phyloP scores from a whole-genome alignment of 1,139 yeast genomes.

The Eremothecium coryli region DNA sequence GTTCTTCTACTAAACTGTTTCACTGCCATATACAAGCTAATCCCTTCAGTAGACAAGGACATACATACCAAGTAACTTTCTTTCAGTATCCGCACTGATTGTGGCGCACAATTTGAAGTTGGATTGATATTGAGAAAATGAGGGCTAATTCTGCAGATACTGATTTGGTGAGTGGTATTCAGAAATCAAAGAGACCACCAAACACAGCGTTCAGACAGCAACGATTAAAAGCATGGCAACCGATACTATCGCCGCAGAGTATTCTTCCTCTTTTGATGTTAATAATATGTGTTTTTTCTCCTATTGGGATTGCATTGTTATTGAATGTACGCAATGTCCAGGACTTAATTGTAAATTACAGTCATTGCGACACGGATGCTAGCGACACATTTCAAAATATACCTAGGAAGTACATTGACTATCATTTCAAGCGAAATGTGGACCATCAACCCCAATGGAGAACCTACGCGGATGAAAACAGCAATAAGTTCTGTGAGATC shows the following conservation, averaged over 20 bases:
- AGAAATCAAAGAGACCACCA: conserved; percentile 46
- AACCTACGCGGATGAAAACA: conserved; percentile 33
- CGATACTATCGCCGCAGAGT: conserved; percentile 66
- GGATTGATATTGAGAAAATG: too few relatives aligned
- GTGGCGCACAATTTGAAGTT: too few relatives aligned
- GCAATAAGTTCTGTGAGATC: conserved; percentile 40
- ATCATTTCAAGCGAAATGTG: conserved; percentile 42
- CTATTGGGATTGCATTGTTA: conserved; percentile 62
- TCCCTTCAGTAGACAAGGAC: too few relatives aligned
- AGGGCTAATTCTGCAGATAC: conserved; percentile 5
- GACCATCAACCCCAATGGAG: conserved; percentile 48
- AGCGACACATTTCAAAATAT: conserved; percentile 34
- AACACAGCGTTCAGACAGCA: conserved; percentile 75
- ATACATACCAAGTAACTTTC: too few relatives aligned
- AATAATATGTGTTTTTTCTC: conserved; percentile 60
- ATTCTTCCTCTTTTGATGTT: conserved; percentile 58
- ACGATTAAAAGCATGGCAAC: conserved; percentile 74
- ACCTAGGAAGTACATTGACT: conserved; percentile 43
- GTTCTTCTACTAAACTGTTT: too few relatives aligned
- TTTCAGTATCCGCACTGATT: too few relatives aligned
- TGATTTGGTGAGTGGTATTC: conserved; percentile 5
- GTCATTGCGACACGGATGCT: conserved; percentile 43
- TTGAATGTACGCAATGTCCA: conserved; percentile 54
- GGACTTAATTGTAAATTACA: conserved; percentile 48
- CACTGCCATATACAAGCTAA: too few relatives aligned